These are phyloP conservation scores for Pleurotus tuber-regium DNA, from an alignment of 768 basidiomycete species.

Conservation along the genomic window DNA sequence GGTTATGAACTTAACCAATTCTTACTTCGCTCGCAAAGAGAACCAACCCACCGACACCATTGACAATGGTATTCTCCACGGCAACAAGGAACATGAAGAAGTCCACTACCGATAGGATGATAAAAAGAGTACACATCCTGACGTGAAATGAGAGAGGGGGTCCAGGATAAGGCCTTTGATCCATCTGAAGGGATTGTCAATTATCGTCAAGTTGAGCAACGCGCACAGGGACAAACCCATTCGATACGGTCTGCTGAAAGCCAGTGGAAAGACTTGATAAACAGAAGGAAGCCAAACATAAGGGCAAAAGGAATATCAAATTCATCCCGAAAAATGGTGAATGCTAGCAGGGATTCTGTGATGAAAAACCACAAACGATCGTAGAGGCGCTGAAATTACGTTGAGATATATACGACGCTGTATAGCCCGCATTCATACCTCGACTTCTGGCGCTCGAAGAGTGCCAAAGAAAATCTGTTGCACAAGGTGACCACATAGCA, in stretches of 20 bases:
- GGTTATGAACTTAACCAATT: too few relatives aligned
- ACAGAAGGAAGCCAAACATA: conserved; percentile 93
- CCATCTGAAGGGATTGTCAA: conserved; percentile 68
- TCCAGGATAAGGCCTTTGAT: conserved; percentile 88
- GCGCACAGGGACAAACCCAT: conserved; percentile 57
- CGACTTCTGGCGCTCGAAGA: conserved; percentile 84
- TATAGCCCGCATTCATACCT: conserved; percentile 50
- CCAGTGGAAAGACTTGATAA: conserved; percentile 99
- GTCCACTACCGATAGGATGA: conserved; percentile 74
- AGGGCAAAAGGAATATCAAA: conserved; percentile 90
- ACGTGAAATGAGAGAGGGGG: conserved; percentile 82
- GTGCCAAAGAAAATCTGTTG: conserved; percentile 92
- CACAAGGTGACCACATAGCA: conserved; percentile 72
- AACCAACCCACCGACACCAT: conserved; percentile 88
- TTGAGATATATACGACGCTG: not conserved
- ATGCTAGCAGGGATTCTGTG: conserved; percentile 92
- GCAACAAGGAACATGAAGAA: conserved; percentile 76
- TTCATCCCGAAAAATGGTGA: conserved; percentile 96
- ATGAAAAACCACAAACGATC: conserved; percentile 97
- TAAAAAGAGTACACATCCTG: conserved; percentile 73
- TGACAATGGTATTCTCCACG: conserved; percentile 72
- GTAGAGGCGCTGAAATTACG: conserved; percentile 71
- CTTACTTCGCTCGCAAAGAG: conserved; percentile 92
- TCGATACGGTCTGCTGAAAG: conserved; percentile 92
- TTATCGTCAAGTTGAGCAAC: not conserved